These are phyloP conservation scores for Aspergillus asperescens DNA, from an alignment of 495 filamentous ascomycete genomes.

Conservation along the genomic window DNA sequence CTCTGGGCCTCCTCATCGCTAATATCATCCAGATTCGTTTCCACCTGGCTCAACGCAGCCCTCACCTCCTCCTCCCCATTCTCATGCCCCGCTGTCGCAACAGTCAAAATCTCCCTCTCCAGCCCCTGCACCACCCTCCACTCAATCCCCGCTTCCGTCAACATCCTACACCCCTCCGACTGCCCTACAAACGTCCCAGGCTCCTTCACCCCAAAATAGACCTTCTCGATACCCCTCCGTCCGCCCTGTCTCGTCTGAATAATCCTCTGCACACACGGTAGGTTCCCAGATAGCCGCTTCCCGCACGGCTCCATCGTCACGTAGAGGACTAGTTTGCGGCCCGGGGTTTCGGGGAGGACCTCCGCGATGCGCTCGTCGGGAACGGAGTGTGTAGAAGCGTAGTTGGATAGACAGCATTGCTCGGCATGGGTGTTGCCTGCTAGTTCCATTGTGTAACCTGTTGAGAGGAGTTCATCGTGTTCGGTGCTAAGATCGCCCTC, in stretches of 20 bases:
- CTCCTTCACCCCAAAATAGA: slow-evolving; percentile 85
- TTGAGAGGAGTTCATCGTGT: slow-evolving; percentile 61
- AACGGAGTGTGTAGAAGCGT: slow-evolving; percentile 47
- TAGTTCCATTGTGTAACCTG: slow-evolving; percentile 87
- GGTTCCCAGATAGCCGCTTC: slow-evolving; percentile 72
- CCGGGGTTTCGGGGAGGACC: slow-evolving; percentile 44
- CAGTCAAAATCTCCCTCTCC: slow-evolving; percentile 72
- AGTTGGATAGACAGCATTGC: slow-evolving; percentile 81
- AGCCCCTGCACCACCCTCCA: slow-evolving; percentile 68
- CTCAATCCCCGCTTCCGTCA: slow-evolving; percentile 69
- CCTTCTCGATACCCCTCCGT: slow-evolving; percentile 58
- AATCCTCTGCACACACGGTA: slow-evolving; percentile 78
- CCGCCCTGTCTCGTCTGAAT: slow-evolving; percentile 44
- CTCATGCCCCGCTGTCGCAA: slow-evolving; percentile 77
- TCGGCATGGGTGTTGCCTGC: slow-evolving; percentile 94
- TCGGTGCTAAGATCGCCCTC: slow-evolving; percentile 28
- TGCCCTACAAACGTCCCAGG: slow-evolving; percentile 80
- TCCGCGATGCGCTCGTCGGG: slow-evolving; percentile 51
- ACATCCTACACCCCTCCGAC: slow-evolving; percentile 65
- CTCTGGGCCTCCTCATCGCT: slow-evolving; percentile 32
- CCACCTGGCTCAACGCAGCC: slow-evolving; percentile 26
- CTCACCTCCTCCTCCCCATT: slow-evolving; percentile 34
- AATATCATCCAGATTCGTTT: slow-evolving; percentile 33
- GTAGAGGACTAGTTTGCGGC: slow-evolving; percentile 60
- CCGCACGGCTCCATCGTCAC: slow-evolving; percentile 95